Conservation (phyloP, 1,284 basidiomycete genomes). For the Golubevia pallescens region DNA sequence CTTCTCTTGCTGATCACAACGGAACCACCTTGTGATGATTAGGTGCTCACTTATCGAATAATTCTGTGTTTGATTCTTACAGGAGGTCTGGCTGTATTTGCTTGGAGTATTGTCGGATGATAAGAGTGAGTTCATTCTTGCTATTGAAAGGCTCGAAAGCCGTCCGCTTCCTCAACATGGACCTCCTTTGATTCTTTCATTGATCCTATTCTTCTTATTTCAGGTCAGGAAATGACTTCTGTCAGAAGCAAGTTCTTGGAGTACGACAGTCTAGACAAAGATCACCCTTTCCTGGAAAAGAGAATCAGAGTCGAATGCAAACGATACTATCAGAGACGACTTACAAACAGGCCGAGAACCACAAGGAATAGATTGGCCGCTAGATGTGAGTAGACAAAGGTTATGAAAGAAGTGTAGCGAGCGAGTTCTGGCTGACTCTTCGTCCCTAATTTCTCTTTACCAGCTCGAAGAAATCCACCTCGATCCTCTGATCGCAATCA, state of each 20-base stretch:
- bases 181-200: too few relatives aligned
- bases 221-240: slow-evolving; percentile 54
- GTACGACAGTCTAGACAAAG: slow-evolving; percentile 56
- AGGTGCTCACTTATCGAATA: background rate
- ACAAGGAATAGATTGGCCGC: slow-evolving; percentile 24
- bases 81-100: slow-evolving; percentile 61
- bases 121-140: slow-evolving; percentile 21
- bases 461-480: slow-evolving; percentile 20
- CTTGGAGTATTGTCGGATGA: slow-evolving; percentile 59
- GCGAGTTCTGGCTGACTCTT: background rate
- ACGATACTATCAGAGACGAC: slow-evolving; percentile 50
- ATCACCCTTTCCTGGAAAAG: slow-evolving; percentile 47
- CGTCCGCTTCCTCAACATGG: too few relatives aligned
- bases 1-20: background rate
- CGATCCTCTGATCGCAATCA: slow-evolving; percentile 21
- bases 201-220: too few relatives aligned
- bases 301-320: slow-evolving; percentile 48
- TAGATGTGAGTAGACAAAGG: slow-evolving; percentile 15
- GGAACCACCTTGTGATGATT: too few relatives aligned
- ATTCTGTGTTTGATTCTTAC: background rate
- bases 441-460: background rate
- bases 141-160: background rate
- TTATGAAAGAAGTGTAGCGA: slow-evolving; percentile 16
- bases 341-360: slow-evolving; percentile 27
- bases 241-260: slow-evolving; percentile 55